Evolutionary conservation across 768 basidiomycete species (phyloP), one percentile per base, ranked within the genome.

Genomic region (Pisolithus tinctorius): DNA sequence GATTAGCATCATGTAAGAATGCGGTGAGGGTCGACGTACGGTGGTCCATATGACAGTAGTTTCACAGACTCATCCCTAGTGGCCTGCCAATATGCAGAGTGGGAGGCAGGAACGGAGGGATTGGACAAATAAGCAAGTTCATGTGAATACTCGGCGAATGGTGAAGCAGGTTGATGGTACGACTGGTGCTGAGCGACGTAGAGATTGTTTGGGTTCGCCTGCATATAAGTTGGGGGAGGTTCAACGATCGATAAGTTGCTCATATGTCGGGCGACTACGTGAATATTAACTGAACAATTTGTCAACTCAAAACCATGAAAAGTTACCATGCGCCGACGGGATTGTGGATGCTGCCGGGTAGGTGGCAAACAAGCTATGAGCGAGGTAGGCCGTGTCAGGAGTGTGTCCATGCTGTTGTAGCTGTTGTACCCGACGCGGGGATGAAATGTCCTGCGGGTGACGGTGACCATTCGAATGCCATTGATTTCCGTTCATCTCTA

Each of bases 261-360:
- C 23, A 88, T 61, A 68, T 89, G 88, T 29, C 84, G 72, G 23
- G 84, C 74, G 40, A 84, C 88, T 90, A 53, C 41, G 26, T 56
- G n/a, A 62, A 49, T 58, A 62, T 62, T 56, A 62, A 53, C 54
- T 4, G 27, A 55, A 9, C 56, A 47, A 29, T 43, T 29, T 29
- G 47, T 53, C 39, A 27, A 25, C 37, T 23, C n/a, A 48, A 48
- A 46, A 29, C 6, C 13, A 37, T 10, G 37, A 42, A 31, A 41
- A 58, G 69, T 55, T 61, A 87, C 88, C 86, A 61, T 90, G 88
- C 36, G 80, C 74, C 7, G 86, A 78, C n/a, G 87, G 86, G 4
- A 83, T 86, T 26, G 84, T 82, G 53, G 87, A 88, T 37, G 84
- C 84, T 60, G 84, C 75, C 37, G 88, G 85, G 64, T 88, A 90